Base-by-base conservation (phyloP, 257 asterid species). In the Gentiana macrophylla region DNA sequence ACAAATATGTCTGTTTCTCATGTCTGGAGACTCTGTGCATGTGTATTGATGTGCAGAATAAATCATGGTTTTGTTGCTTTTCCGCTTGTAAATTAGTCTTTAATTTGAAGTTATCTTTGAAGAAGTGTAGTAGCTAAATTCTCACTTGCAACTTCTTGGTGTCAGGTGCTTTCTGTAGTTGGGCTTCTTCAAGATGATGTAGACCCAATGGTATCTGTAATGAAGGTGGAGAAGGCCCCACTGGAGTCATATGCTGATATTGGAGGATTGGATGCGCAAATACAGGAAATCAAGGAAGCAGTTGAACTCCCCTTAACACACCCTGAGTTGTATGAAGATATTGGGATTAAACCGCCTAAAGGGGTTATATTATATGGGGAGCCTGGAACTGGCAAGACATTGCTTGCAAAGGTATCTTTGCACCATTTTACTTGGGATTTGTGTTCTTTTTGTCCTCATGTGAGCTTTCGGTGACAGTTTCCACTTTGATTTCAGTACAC, bases 161-260 rank as follows among this genome's bases (percentile, higher is more conserved):
- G 74, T 62, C 83, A 89, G 95, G 95, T 89, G 56, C 94, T 86
- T 54, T 89, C 97, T 57, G 97, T 89, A 59, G 94, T 86, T 55
- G 95, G 97, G 56, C 84, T 89, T 69, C 94, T 89, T 50, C 97
- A 89, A 71, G 95, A 89, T 68, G 97, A 86, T 3, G 95, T 86
- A 8, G 97, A 89, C 51, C 97, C 95, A 54, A 84, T 86, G 95
- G 97, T 89, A 37, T 89, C 97, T 9, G 95, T 89, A n/a, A 89
- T 86, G 97, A 89, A 89, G 74, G 97, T 89, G 53, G 97, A 89
- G 78, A 89, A 89, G 78, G 95, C 97, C 63, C 97, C 97, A 2
- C 55, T 89, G 80, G 97, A 89, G 74, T 89, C 97, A 1, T 89
- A 89, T 65, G 87, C 91, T 56, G 96, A 87, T 59, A 77, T 77